Conservation (phyloP, 2,329 filamentous ascomycete species). For the Thelonectria blattea region DNA sequence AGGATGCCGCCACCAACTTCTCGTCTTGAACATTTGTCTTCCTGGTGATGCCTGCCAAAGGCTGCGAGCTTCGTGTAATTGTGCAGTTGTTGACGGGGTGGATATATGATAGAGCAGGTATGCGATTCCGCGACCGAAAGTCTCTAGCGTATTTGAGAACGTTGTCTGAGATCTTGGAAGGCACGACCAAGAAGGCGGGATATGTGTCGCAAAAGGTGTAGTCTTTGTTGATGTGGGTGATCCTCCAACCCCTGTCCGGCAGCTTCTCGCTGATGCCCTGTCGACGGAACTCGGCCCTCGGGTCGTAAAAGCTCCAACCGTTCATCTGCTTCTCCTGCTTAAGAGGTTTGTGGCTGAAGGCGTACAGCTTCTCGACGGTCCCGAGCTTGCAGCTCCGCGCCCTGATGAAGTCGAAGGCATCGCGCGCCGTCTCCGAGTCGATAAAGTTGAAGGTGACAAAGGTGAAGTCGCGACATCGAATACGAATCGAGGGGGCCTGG, state of each 20-base stretch:
- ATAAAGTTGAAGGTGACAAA: constrained; percentile 90
- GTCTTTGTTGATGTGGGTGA: constrained; percentile 88
- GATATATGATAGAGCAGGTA: constrained; percentile 91
- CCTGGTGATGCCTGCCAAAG: constrained; percentile 81
- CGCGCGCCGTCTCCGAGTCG: constrained; percentile 75
- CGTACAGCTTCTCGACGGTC: constrained; percentile 86
- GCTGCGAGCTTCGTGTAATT: constrained; percentile 93
- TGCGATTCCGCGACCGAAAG: constrained; percentile 86
- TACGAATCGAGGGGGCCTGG: constrained; percentile 79
- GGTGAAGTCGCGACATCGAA: constrained; percentile 91
- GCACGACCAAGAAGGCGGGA: constrained; percentile 82
- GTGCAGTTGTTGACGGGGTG: constrained; percentile 97
- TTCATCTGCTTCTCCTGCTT: constrained; percentile 75
- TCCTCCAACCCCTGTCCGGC: constrained; percentile 81
- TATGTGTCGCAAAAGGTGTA: constrained; percentile 94
- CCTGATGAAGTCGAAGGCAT: constrained; percentile 88
- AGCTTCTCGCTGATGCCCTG: constrained; percentile 86
- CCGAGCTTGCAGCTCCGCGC: constrained; percentile 81
- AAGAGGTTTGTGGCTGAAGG: constrained; percentile 82
- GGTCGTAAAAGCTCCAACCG: constrained; percentile 86
- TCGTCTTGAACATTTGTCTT: constrained; percentile 97
- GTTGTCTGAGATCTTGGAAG: constrained; percentile 92
- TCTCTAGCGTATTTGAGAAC: constrained; percentile 90
- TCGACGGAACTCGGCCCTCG: constrained; percentile 81
- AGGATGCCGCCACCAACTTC: constrained; percentile 89